Evolutionary conservation across 2,329 filamentous ascomycete species (phyloP), one percentile per base, ranked within the genome.

Genomic region (Beauveria sp.): DNA sequence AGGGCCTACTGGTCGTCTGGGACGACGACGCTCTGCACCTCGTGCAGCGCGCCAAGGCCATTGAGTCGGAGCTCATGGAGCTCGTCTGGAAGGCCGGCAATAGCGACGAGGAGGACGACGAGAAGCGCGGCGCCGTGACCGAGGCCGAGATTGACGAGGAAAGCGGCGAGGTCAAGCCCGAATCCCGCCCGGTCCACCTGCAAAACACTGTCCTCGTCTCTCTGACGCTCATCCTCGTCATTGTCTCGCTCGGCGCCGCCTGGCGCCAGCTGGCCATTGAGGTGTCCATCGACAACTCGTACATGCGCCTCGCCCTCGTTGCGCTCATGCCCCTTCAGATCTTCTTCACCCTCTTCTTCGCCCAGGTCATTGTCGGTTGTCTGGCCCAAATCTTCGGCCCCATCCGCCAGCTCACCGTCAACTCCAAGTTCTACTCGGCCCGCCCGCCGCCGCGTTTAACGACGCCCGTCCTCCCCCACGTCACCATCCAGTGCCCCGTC

Each of bases 351-450:
- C 80, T 93, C 68, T 91, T 93, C 78, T 92, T 93, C 71, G 86
- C 81, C 24, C 88, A 92, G 73, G 89, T 91, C 69, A 88, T 93
- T 63, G 78, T 92, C 57, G 88, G 89, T 64, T 91, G 87, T 70
- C 73, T 92, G 68, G 85, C 88, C 2, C 89, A 93, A 72, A 85
- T 89, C 66, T 83, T 93, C 62, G 90, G 90, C 5, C 89, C 90
- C 1, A 84, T 92, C 62, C 82, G 83, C 53, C 88, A 93, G 70
- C 80, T 93, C 72, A 83, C 80, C 38, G 76, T 82, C 68, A 95
- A 95, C 80, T 91, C 89, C 69, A 90, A 89, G 72, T 93, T 88
- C 77, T 95, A 89, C 76, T 93, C 90, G 0, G 90, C 88, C 1
- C 79, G 81, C n/a, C 81, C 87, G 9, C 86, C 88, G 1, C 82